Evolutionary conservation across 2,329 filamentous ascomycete genomes (phyloP).

Genomic region (Alternaria dauci): DNA sequence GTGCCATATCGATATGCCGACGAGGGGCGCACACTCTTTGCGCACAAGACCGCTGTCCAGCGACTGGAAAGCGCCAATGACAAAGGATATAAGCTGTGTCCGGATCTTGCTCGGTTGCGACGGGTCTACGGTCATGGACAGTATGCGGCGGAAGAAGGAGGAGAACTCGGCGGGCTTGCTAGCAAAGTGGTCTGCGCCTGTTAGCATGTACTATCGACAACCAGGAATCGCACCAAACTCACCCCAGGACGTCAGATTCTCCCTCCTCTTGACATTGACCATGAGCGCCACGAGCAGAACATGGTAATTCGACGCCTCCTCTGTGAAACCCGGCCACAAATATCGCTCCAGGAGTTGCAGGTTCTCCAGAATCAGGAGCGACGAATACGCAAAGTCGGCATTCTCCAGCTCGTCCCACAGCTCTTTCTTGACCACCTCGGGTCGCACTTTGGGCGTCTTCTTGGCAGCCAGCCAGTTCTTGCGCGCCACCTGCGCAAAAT

Average conservation of each 20-base stretch:
- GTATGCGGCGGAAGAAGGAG: constrained; percentile 83
- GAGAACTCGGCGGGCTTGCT: constrained; percentile 84
- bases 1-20: constrained; percentile 96
- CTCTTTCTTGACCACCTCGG: constrained; percentile 81
- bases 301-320: constrained; percentile 90
- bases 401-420: constrained; percentile 90
- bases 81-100: constrained; percentile 85
- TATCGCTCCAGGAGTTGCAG: constrained; percentile 91
- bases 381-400: constrained; percentile 78
- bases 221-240: constrained; percentile 41
- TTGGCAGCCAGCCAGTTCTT: constrained; percentile 81
- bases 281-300: constrained; percentile 86
- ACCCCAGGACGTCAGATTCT: constrained; percentile 89
- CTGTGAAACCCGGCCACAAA: constrained; percentile 91
- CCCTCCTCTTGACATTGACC: constrained; percentile 85
- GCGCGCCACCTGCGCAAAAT: constrained; percentile 75
- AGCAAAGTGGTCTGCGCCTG: constrained; percentile 72
- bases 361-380: constrained; percentile 84
- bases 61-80: constrained; percentile 92
- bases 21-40: constrained; percentile 94
- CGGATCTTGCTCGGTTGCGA: constrained; percentile 61
- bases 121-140: constrained; percentile 78
- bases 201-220: constrained; percentile 43
- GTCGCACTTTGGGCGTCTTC: constrained; percentile 73
- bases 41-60: constrained; percentile 87